Evolutionary conservation across 768 basidiomycete species (phyloP), one percentile per base, ranked within the genome.

Genomic region (Phylloporus sp.): DNA sequence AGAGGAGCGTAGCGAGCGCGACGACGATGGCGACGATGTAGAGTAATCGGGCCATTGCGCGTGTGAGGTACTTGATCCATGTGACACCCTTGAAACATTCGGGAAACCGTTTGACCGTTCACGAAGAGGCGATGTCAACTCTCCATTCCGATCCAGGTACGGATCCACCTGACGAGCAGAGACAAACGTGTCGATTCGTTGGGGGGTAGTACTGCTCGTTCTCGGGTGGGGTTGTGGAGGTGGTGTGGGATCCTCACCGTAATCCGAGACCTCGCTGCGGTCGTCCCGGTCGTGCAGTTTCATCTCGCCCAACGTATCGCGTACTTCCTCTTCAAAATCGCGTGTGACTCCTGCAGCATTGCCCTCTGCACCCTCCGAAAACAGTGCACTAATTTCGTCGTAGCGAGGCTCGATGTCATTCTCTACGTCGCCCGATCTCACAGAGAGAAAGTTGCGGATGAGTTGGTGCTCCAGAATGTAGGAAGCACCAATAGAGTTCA

Each of bases 341-440:
- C 71, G 71, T 26, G 60, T 53, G 12, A 70, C 70, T 13, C 71
- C 74, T 7, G 64, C 65, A 26, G 75, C 72, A 9, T 76, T 73
- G 29, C 67, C 64, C 24, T 73, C 69, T 42, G 63, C 60, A 12
- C 50, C 55, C 15, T 72, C 54, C 41, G 55, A 64, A 56, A 77
- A 77, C 27, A 88, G 66, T 9, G 78, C 77, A 24, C 81, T 79
- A 41, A 89, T 76, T 63, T 84, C 81, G 48, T 76, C 73, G 20
- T 73, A 74, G 13, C 79, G 78, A 10, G 88, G 76, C 5, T 83
- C 81, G 31, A 81, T 75, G 40, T 83, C 79, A 48, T 81, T 83
- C 55, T 84, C 85, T 12, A 86, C 81, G 61, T 97, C 94, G 6
- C 97, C 97, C 2, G 91, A 84, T 62, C 88, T 89, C 16, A 88